A percentile compares a stretch with the other conserved stretches of the same genome.
Conservation (phyloP, 208 protist species). For the Tritrichomonas foetus region DNA sequence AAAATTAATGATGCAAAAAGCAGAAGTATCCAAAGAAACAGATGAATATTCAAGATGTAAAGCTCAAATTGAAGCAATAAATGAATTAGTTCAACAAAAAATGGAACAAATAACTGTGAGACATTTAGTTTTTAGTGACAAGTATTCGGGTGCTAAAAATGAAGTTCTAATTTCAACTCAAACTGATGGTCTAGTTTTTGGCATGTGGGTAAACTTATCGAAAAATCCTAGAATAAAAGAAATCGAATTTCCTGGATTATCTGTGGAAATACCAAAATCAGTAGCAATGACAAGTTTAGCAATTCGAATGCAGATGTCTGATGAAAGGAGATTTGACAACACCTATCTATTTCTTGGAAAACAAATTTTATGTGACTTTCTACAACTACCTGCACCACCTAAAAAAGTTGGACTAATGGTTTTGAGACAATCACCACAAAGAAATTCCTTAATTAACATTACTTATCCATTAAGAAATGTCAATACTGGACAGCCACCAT, state of each 20-base stretch:
- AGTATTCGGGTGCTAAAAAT: not conserved
- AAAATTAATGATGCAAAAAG: not conserved
- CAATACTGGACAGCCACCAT: not conserved
- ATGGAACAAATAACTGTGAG: not conserved
- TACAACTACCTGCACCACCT: not conserved
- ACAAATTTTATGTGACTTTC: not conserved
- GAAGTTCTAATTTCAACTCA: not conserved
- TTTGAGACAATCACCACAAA: not conserved
- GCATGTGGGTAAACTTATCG: constrained; percentile 16
- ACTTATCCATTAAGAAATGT: not conserved
- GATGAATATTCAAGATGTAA: not conserved
- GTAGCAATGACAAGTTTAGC: not conserved
- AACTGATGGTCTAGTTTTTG: not conserved
- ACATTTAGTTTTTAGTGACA: constrained; percentile 4
- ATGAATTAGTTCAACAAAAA: not conserved
- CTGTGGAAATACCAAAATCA: constrained; percentile 27
- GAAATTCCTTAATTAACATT: not conserved
- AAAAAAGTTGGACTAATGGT: not conserved
- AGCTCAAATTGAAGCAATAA: not conserved
- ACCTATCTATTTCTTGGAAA: not conserved
- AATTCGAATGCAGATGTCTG: not conserved
- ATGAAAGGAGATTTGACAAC: not conserved
- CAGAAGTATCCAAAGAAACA: not conserved
- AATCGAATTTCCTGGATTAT: not conserved
- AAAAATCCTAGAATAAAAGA: constrained; percentile 34